A percentile compares a stretch with the other conserved stretches of the same genome.
These are phyloP conservation scores for Aspergillus haitiensis DNA, from an alignment of 495 filamentous ascomycete species.

Conservation along the genomic window DNA sequence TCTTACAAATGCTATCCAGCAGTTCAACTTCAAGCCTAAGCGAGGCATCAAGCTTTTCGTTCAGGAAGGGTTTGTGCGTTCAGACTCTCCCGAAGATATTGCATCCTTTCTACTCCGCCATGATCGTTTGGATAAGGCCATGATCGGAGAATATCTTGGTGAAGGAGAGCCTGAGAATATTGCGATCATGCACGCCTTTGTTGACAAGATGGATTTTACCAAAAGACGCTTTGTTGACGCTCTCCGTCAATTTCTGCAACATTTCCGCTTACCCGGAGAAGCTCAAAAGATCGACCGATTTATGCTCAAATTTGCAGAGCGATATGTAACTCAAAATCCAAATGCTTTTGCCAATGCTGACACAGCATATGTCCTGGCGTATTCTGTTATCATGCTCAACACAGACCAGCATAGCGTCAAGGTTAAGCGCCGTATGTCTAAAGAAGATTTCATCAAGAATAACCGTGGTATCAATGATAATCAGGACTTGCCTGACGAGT, in stretches of 20 bases:
- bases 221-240: conserved; percentile 92
- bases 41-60: conserved; percentile 83
- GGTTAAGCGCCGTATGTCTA: conserved; percentile 83
- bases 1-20: conserved; percentile 78
- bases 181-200: conserved; percentile 97
- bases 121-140: conserved; percentile 80
- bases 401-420: conserved; percentile 92
- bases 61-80: conserved; percentile 80
- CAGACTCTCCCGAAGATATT: conserved; percentile 75
- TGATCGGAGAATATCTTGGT: conserved; percentile 92
- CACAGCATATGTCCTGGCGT: conserved; percentile 92
- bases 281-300: conserved; percentile 99
- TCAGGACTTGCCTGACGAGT: conserved; percentile 89
- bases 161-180: conserved; percentile 92
- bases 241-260: conserved; percentile 85
- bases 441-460: conserved; percentile 97
- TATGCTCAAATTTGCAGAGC: conserved; percentile 98
- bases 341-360: conserved; percentile 98
- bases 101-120: conserved; percentile 74
- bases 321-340: conserved; percentile 91
- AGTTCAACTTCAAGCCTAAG: conserved; percentile 99
- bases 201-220: conserved; percentile 93
- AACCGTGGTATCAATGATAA: conserved; percentile 98
- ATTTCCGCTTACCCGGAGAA: conserved; percentile 92
- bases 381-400: conserved; percentile 96